A percentile compares a stretch with the other conserved stretches of the same genome.
Conservation (phyloP, 352 stramenopile genomes). For the Pythium aphanidermatum region DNA sequence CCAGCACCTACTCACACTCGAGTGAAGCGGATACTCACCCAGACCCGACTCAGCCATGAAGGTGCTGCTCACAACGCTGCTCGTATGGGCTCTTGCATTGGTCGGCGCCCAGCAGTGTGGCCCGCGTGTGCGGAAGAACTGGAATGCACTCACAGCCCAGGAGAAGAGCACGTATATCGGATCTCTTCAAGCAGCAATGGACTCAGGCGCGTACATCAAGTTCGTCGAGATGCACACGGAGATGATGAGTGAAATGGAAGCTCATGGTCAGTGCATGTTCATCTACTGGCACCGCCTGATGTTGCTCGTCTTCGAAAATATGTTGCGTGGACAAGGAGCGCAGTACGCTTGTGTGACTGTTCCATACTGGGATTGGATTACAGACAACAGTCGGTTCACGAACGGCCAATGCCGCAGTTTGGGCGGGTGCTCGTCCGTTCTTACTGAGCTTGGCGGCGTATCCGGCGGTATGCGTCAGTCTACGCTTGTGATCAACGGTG, state of each 20-base stretch:
- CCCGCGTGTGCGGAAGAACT: conserved; percentile 27
- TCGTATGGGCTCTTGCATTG: conserved; percentile 6
- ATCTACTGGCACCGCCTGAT: conserved; percentile 69
- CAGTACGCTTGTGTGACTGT: conserved; percentile 53
- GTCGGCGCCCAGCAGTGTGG: conserved; percentile 13
- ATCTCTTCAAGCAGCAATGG: conserved; percentile 24
- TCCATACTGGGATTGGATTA: conserved; percentile 53
- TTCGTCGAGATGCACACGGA: conserved; percentile 29
- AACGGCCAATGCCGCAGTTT: conserved; percentile 25
- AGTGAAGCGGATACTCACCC: no score
- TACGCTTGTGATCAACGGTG: conserved; percentile 23
- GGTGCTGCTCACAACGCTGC: conserved; percentile 4
- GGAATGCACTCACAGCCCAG: conserved; percentile 15
- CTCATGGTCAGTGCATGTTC: conserved; percentile 50
- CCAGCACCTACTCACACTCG: no score
- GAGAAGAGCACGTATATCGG: conserved; percentile 28
- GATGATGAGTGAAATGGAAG: conserved; percentile 21
- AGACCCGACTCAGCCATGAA: conserved; percentile 4
- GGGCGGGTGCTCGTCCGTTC: conserved; percentile 28
- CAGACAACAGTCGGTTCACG: conserved; percentile 15
- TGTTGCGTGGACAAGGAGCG: conserved; percentile 39
- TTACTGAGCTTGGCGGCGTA: conserved; percentile 28
- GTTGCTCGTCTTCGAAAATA: conserved; percentile 65
- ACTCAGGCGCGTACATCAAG: conserved; percentile 19
- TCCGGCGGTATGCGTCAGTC: conserved; percentile 12